Conservation (phyloP, 164 flowering plant genomes). For the Tetrastigma voinierianum region DNA sequence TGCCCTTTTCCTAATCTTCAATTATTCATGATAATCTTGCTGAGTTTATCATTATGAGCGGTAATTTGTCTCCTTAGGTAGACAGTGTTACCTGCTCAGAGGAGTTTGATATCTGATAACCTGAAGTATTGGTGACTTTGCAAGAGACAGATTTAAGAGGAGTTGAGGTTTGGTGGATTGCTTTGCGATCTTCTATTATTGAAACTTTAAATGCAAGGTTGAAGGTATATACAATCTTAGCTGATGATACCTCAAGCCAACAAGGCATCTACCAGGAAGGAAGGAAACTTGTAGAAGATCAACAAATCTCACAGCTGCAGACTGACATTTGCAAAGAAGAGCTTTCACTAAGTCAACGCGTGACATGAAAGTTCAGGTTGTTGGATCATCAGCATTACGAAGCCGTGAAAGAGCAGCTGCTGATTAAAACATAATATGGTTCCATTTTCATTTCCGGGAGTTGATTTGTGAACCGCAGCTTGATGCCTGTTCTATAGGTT, state of each 20-base stretch:
- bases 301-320: constrained; percentile 59
- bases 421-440: background rate
- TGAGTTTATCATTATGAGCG: background rate
- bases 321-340: constrained; percentile 58
- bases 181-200: constrained; percentile 63
- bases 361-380: constrained; percentile 66
- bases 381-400: constrained; percentile 66
- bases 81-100: too few species aligned
- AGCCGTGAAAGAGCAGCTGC: constrained; percentile 35
- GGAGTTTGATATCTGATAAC: too few species aligned
- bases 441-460: background rate
- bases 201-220: constrained; percentile 63
- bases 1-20: too few species aligned
- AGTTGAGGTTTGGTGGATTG: constrained; percentile 82
- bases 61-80: background rate
- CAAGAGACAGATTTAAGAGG: constrained; percentile 78
- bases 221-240: constrained; percentile 41
- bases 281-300: constrained; percentile 34
- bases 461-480: too few species aligned
- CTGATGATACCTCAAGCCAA: constrained; percentile 17
- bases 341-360: constrained; percentile 82
- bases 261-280: constrained; percentile 34
- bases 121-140: constrained; percentile 9
- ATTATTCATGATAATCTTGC: too few species aligned
- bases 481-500: too few species aligned